Evolutionary conservation across 2,329 filamentous ascomycete genomes (phyloP).

Genomic region (Xylaria sp.): DNA sequence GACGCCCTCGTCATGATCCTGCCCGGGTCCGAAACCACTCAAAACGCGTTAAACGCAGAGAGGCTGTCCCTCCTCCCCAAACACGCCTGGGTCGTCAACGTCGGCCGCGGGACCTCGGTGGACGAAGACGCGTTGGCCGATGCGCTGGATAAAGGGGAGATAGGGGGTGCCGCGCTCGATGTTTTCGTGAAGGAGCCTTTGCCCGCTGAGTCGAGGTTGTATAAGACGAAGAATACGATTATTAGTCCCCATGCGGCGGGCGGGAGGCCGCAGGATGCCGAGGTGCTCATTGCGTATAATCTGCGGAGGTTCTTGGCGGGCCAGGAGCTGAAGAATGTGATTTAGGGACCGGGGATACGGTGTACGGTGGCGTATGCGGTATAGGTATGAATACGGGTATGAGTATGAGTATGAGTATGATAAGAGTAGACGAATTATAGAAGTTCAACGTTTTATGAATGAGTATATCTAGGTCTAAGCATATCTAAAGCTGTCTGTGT

Average conservation of each 20-base stretch:
- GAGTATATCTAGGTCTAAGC: not conserved
- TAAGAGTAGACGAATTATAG: not conserved
- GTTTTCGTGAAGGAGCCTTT: conserved; percentile 57
- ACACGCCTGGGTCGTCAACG: conserved; percentile 68
- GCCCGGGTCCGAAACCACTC: conserved; percentile 67
- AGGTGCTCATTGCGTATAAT: conserved; percentile 70
- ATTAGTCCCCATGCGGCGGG: conserved; percentile 70
- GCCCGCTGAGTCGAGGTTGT: conserved; percentile 57
- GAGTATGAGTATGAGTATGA: not conserved
- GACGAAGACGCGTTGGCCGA: conserved; percentile 62
- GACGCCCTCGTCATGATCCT: conserved; percentile 77
- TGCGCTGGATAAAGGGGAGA: conserved; percentile 56
- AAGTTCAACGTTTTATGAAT: not conserved
- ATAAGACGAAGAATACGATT: conserved; percentile 63
- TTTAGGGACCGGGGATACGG: conserved; percentile 42
- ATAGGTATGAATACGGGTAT: not conserved
- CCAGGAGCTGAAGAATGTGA: conserved; percentile 68
- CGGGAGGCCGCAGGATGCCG: conserved; percentile 69
- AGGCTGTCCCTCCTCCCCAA: conserved; percentile 64
- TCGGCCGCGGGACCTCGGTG: conserved; percentile 61
- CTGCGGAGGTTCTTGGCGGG: conserved; percentile 68
- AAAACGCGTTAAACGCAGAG: conserved; percentile 65
- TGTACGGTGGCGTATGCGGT: not conserved
- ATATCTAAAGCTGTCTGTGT: not conserved
- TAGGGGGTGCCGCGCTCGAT: conserved; percentile 63